Percentiles rank a stretch among this genome's conserved stretches.
phyloP scores from a whole-genome alignment of 2,329 filamentous ascomycete genomes.

The Fusarium sp. region DNA sequence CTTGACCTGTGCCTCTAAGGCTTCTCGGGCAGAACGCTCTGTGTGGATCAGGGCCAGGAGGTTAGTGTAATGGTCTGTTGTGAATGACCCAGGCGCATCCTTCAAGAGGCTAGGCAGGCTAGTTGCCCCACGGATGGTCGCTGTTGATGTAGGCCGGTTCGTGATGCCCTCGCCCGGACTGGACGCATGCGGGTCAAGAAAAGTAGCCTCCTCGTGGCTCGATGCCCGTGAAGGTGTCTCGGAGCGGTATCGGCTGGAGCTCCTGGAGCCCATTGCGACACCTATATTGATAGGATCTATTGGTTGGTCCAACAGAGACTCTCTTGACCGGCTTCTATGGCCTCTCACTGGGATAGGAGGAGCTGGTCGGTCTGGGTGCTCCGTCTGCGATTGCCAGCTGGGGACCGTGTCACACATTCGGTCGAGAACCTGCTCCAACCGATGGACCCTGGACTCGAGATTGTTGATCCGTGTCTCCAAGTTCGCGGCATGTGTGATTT shows the following conservation, averaged over 20 bases:
- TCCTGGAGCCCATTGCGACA: slow-evolving; percentile 43
- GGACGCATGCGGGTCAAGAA: slow-evolving; percentile 48
- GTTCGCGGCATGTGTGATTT: slow-evolving; percentile 67
- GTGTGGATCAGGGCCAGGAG: slow-evolving; percentile 66
- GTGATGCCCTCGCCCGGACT: slow-evolving; percentile 8
- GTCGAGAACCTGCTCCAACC: slow-evolving; percentile 65
- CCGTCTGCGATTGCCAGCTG: slow-evolving; percentile 52
- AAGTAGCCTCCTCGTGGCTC: slow-evolving; percentile 58
- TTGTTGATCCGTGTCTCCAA: slow-evolving; percentile 65
- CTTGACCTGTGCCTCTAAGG: slow-evolving; percentile 68
- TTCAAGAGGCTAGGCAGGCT: slow-evolving; percentile 58
- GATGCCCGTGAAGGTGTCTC: slow-evolving; percentile 42
- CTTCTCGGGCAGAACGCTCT: slow-evolving; percentile 67
- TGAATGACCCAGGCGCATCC: slow-evolving; percentile 49
- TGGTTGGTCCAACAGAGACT: neutral
- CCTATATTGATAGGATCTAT: slow-evolving; percentile 2
- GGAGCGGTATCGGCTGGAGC: slow-evolving; percentile 51
- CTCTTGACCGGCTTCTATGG: slow-evolving; percentile 17
- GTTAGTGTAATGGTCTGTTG: slow-evolving; percentile 61
- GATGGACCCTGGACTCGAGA: slow-evolving; percentile 65
- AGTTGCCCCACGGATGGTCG: slow-evolving; percentile 61
- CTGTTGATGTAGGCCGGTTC: slow-evolving; percentile 57
- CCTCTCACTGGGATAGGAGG: slow-evolving; percentile 41
- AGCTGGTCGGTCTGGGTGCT: slow-evolving; percentile 43
- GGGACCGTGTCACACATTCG: slow-evolving; percentile 62